Percentiles rank a stretch among this genome's conserved stretches.
These are phyloP conservation scores for Fusarium sp. DNA, from an alignment of 2,329 filamentous ascomycete genomes.

Conservation along the genomic window DNA sequence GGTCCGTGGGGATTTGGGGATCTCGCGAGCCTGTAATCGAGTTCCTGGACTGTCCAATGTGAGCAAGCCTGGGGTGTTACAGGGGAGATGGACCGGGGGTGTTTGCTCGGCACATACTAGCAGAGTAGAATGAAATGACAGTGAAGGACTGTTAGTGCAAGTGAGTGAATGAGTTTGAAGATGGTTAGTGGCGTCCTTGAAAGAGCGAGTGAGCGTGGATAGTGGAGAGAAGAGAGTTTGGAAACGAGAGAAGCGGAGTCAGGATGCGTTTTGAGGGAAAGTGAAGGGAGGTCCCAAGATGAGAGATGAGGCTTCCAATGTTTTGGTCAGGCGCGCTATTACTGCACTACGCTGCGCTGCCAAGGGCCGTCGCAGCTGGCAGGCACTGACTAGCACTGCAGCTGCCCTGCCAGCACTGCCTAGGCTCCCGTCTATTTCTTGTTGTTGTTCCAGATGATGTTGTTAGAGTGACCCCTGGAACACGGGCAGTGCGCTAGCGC, in stretches of 20 bases:
- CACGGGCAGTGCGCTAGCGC: conserved; percentile 27
- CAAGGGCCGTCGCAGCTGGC: conserved; percentile 28
- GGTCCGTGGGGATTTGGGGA: conserved; percentile 26
- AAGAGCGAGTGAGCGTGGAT: not conserved
- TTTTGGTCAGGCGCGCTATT: conserved; percentile 34
- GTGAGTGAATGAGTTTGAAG: conserved; percentile 9
- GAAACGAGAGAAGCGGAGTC: conserved; percentile 18
- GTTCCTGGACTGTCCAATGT: conserved; percentile 12
- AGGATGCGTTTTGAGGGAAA: conserved; percentile 29
- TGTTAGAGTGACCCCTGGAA: conserved; percentile 39
- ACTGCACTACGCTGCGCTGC: conserved; percentile 18
- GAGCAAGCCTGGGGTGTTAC: conserved; percentile 28
- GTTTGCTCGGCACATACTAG: conserved; percentile 15
- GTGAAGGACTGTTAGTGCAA: conserved; percentile 20
- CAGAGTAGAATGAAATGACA: conserved; percentile 18
- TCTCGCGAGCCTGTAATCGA: conserved; percentile 42
- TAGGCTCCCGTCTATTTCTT: not conserved
- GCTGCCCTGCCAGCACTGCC: not conserved
- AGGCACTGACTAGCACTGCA: conserved; percentile 24
- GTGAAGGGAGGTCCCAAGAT: conserved; percentile 32
- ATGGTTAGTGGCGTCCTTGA: conserved; percentile 4
- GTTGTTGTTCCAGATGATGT: conserved; percentile 5
- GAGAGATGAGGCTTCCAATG: conserved; percentile 48
- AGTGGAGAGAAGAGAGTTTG: conserved; percentile 6
- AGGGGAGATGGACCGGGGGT: conserved; percentile 21